A percentile compares a stretch with the other conserved stretches of the same genome.
These are phyloP conservation scores for Udeniomyces megalosporus DNA, from an alignment of 768 basidiomycete species.

Conservation along the genomic window DNA sequence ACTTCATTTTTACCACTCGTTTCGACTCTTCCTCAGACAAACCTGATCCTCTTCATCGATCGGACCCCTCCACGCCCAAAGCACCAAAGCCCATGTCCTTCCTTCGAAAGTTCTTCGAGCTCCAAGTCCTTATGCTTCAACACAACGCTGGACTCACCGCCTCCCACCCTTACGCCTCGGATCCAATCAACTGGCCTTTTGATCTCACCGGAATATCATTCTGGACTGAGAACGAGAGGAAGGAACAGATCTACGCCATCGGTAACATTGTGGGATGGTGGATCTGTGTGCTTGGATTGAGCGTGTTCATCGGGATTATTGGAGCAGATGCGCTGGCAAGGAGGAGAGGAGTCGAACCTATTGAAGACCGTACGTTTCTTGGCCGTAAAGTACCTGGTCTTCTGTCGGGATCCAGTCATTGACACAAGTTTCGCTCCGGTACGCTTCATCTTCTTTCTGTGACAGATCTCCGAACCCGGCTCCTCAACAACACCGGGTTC, in stretches of 20 bases:
- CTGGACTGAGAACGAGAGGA: conserved; percentile 71
- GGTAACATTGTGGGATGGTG: conserved; percentile 93
- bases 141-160: conserved; percentile 98
- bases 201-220: conserved; percentile 89
- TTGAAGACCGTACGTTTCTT: conserved; percentile 59
- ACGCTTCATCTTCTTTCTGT: not conserved
- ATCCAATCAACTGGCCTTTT: conserved; percentile 98
- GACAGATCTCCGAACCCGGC: conserved; percentile 76
- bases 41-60: conserved; percentile 41
- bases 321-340: conserved; percentile 79
- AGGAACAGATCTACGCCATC: conserved; percentile 86
- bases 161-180: conserved; percentile 91
- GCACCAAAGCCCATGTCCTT: conserved; percentile 71
- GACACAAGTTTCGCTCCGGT: not conserved
- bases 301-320: conserved; percentile 76
- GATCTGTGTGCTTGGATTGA: conserved; percentile 70
- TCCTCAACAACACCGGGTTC: conserved; percentile 92
- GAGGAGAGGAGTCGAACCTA: conserved; percentile 64
- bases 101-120: conserved; percentile 83
- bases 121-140: conserved; percentile 89
- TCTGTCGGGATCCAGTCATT: not conserved
- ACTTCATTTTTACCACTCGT: not conserved
- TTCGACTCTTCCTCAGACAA: not conserved
- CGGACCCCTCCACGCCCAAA: conserved; percentile 40
- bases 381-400: not conserved